Conservation (phyloP, 1,284 basidiomycete species). For the Peniophora sp. region DNA sequence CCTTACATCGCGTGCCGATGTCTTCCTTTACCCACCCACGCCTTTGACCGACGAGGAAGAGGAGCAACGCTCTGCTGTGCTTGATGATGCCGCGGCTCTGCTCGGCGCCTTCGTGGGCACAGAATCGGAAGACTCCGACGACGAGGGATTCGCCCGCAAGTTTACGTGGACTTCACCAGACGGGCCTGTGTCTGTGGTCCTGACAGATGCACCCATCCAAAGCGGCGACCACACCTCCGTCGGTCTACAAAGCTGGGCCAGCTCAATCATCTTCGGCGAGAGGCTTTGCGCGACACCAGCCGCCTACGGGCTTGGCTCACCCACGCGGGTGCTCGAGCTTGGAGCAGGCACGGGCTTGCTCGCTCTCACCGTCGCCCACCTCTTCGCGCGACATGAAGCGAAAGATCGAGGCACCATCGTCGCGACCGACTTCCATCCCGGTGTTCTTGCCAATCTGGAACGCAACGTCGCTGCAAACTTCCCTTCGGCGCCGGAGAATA, state of each 20-base stretch:
- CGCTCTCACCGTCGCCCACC: slow-evolving; percentile 61
- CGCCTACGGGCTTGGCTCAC: slow-evolving; percentile 30
- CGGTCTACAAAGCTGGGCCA: slow-evolving; percentile 86
- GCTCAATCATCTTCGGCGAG: slow-evolving; percentile 70
- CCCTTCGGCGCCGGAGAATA: slow-evolving; percentile 5
- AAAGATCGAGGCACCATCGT: slow-evolving; percentile 27
- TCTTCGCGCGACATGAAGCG: background rate
- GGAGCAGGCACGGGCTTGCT: slow-evolving; percentile 85
- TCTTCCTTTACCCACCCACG: slow-evolving; percentile 31
- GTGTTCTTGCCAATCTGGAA: slow-evolving; percentile 66
- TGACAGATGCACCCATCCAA: slow-evolving; percentile 73
- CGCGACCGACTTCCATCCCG: slow-evolving; percentile 78
- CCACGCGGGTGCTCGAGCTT: slow-evolving; percentile 62
- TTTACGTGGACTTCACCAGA: slow-evolving; percentile 38
- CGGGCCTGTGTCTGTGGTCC: slow-evolving; percentile 38
- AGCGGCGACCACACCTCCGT: slow-evolving; percentile 72
- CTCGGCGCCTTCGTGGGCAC: slow-evolving; percentile 46
- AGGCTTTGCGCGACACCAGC: slow-evolving; percentile 53
- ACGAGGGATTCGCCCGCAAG: slow-evolving; percentile 34
- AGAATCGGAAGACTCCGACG: slow-evolving; percentile 22
- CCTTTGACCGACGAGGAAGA: slow-evolving; percentile 19
- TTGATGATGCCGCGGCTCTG: slow-evolving; percentile 49
- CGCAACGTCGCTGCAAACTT: slow-evolving; percentile 61
- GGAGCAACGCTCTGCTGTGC: slow-evolving; percentile 23
- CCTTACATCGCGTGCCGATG: slow-evolving; percentile 51